These are phyloP conservation scores for Bauhinia variegata DNA, from an alignment of 306 rosid genomes.

Conservation along the genomic window DNA sequence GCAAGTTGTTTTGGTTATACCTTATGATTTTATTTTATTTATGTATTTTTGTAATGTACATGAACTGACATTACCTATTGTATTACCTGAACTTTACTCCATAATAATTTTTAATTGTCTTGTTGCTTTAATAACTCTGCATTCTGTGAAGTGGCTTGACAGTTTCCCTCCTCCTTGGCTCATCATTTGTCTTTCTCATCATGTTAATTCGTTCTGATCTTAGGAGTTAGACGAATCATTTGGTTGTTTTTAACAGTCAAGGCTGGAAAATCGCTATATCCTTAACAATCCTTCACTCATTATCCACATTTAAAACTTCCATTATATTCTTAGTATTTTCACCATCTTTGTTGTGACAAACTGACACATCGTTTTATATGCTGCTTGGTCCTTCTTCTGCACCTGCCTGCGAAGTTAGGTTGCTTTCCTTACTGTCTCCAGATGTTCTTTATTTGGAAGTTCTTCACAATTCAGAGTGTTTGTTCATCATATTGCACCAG, in stretches of 20 bases:
- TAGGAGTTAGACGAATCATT: constrained; percentile 24
- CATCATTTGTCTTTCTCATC: neutral
- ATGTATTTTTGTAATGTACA: constrained; percentile 8
- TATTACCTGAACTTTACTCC: neutral
- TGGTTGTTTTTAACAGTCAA: constrained; percentile 21
- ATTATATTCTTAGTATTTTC: constrained; percentile 5
- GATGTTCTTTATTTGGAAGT: neutral
- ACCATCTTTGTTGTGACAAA: neutral
- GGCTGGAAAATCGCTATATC: constrained; percentile 14
- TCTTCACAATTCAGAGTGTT: neutral
- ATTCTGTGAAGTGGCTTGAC: constrained; percentile 26
- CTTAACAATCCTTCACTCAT: neutral
- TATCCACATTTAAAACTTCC: constrained; percentile 9
- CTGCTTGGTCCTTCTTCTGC: constrained; percentile 2
- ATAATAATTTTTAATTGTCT: neutral
- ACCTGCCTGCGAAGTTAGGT: constrained; percentile 7
- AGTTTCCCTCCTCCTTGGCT: constrained; percentile 3
- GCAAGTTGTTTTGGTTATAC: constrained; percentile 21
- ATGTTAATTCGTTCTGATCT: constrained; percentile 10
- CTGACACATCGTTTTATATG: constrained; percentile 9
- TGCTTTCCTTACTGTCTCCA: constrained; percentile 9
- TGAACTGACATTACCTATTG: neutral
- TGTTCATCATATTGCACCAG: neutral
- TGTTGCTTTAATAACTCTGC: constrained; percentile 18
- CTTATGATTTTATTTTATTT: constrained; percentile 3